Evolutionary conservation across 1,139 yeast species (phyloP), one percentile per base, ranked within the genome.

Genomic region (Suhomyces coccinellae): DNA sequence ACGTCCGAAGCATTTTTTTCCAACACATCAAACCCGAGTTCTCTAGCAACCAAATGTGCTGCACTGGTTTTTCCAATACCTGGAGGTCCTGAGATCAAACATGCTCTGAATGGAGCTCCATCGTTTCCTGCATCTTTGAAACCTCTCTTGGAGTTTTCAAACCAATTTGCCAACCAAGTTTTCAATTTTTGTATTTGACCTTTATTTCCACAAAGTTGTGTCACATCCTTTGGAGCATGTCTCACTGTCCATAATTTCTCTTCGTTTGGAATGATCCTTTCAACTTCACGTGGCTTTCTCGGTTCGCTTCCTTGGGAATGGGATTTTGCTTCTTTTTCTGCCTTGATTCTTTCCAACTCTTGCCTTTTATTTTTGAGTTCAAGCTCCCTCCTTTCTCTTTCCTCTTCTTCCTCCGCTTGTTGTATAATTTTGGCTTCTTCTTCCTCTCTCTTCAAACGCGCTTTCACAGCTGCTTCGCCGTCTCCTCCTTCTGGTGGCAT

Each of bases 401-500:
- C 38, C 43, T 63, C 71, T 50, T 69, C 70, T 6, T 65, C 69
- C 33, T 62, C 64, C 1, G 84, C 86, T 33, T 81, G 80, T 49
- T 75, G 75, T 22, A 73, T 53, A 1, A 79, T 75, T 46, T 66
- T 66, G 36, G 68, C 67, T 54, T 85, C 90, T 55, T 87, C 93
- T 47, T 77, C 81, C 52, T 80, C 82, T 52, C 86, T 76, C 65
- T 87, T 87, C 34, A 71, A 72, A 50, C 82, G 73, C 1, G 95
- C 96, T 53, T 80, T 81, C 47, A 79, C 77, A 0, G 98, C 98
- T 2, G 73, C 80, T 13, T 69, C 86, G 14, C 96, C 88, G 36
- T 79, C 79, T 0, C 99, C 99, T 26, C 99, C 99, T 54, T 86
- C 91, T 5, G 84, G 85, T 0, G 99, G 99, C 96, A 93, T 88